phyloP scores from a whole-genome alignment of 257 asterid genomes.

The Fraxinus quadrangulata region DNA sequence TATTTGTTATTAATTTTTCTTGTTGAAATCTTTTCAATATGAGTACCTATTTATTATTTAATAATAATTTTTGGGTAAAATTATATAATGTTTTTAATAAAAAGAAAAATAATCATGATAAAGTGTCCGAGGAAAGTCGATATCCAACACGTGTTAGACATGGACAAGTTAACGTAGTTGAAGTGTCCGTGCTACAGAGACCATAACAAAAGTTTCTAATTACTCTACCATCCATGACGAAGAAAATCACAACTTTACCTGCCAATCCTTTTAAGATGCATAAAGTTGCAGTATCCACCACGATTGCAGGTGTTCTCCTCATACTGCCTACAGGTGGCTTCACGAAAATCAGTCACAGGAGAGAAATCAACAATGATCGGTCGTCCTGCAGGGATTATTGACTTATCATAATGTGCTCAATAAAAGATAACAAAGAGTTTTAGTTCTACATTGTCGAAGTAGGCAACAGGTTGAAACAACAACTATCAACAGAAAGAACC shows the following conservation, averaged over 20 bases:
- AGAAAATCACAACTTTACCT: slow-evolving; percentile 44
- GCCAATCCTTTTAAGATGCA: slow-evolving; percentile 95
- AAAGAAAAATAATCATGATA: too few species aligned
- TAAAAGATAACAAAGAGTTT: background rate
- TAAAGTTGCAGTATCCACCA: slow-evolving; percentile 99
- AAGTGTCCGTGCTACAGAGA: background rate
- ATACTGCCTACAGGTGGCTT: slow-evolving; percentile 97
- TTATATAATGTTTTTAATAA: too few species aligned
- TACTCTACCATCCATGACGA: background rate
- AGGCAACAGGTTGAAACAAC: background rate
- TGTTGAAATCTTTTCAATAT: too few species aligned
- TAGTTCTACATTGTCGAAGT: background rate
- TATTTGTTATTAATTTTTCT: too few species aligned
- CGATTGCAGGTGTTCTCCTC: slow-evolving; percentile 96
- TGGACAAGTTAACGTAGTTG: too few species aligned
- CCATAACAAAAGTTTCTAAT: background rate
- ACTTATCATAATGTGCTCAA: slow-evolving; percentile 14
- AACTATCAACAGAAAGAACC: background rate
- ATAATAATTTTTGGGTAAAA: too few species aligned
- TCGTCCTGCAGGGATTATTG: slow-evolving; percentile 60
- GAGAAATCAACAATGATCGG: slow-evolving; percentile 96
- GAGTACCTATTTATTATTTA: too few species aligned
- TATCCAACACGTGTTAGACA: too few species aligned
- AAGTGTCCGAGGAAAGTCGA: too few species aligned
- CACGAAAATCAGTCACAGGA: slow-evolving; percentile 96